Evolutionary conservation across 108 stramenopile genomes (phyloP), one percentile per base, ranked within the genome.

Genomic region (Nitzschia palea): DNA sequence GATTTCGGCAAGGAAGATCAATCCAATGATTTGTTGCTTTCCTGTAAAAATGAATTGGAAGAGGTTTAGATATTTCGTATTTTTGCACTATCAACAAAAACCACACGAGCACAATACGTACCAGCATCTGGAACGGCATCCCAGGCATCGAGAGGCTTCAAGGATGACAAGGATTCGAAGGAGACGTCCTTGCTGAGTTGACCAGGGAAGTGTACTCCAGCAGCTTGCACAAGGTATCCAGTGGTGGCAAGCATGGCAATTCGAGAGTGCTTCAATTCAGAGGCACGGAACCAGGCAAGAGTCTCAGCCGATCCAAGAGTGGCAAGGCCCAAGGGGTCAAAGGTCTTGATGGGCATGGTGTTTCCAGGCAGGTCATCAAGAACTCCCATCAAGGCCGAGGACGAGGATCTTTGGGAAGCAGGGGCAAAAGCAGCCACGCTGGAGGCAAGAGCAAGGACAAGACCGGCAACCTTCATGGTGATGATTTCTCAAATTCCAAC

Each of bases 81-180:
- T 12, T 40, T 6, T 6, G 37, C 12, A 40, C 37, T 6, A 10
- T 40, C 37, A 10, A 12, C 10, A 20, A 4, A 20, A 48, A 48
- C 47, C 22, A 18, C 15, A 48, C 47, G 15, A 48, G 22, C 10
- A 40, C 12, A 40, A 10, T 40, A 12, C 47, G 15, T 90, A 63
- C 89, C 89, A 33, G 78, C 82, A 57, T 80, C 83, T 9, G 93
- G 89, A 36, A 90, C 86, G 28, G 89, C 93, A 33, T 61, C 89
- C 93, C 93, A 94, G 22, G 84, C 82, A 55, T 90, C 89, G 54
- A 86, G 68, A n/a, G 93, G 93, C 58, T 80, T 87, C 89, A 90
- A 86, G 73, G 76, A 62, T 34, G 86, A 85, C 37, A 90, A 84
- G 17, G 78, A 74, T 55, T 79, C 82, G 80, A 90, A 89, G 59